Evolutionary conservation across 768 basidiomycete genomes (phyloP).

Genomic region (Dendrothele bispora): DNA sequence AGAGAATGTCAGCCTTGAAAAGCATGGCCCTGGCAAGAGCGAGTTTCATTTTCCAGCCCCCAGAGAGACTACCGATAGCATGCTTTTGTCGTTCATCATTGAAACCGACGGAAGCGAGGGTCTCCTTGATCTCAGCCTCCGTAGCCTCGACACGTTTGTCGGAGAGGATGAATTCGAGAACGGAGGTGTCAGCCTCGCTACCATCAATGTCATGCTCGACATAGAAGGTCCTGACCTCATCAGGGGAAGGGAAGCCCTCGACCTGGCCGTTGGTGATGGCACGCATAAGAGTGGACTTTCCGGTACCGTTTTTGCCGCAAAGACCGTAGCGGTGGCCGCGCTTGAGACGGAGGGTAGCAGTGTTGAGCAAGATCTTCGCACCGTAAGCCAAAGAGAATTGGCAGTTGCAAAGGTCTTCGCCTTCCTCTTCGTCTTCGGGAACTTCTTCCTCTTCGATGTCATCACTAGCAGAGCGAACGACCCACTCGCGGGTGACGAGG

Average conservation of each 20-base stretch:
- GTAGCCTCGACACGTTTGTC: slow-evolving; percentile 80
- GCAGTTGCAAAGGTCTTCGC: slow-evolving; percentile 98
- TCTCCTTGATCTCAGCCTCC: slow-evolving; percentile 72
- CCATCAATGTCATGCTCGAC: slow-evolving; percentile 99
- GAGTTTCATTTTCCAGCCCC: slow-evolving; percentile 99
- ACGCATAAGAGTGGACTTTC: slow-evolving; percentile 93
- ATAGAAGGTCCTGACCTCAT: slow-evolving; percentile 98
- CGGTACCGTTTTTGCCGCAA: slow-evolving; percentile 98
- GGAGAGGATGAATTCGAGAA: slow-evolving; percentile 81
- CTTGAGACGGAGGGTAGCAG: slow-evolving; percentile 94
- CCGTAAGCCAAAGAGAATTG: slow-evolving; percentile 98
- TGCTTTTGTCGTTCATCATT: slow-evolving; percentile 81
- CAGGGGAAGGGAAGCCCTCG: slow-evolving; percentile 97
- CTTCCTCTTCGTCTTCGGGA: slow-evolving; percentile 91
- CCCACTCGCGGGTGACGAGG: slow-evolving; percentile 78
- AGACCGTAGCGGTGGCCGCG: slow-evolving; percentile 99
- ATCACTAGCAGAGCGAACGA: slow-evolving; percentile 84
- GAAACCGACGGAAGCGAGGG: slow-evolving; percentile 92
- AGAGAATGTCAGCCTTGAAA: slow-evolving; percentile 96
- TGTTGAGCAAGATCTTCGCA: slow-evolving; percentile 98
- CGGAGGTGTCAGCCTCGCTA: slow-evolving; percentile 87
- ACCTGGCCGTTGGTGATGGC: slow-evolving; percentile 95
- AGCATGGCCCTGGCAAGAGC: slow-evolving; percentile 96
- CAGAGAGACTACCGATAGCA: slow-evolving; percentile 87
- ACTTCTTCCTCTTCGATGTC: slow-evolving; percentile 67